Evolutionary conservation across 345 rosid species (phyloP).

Genomic region (Aquilaria malaccensis): DNA sequence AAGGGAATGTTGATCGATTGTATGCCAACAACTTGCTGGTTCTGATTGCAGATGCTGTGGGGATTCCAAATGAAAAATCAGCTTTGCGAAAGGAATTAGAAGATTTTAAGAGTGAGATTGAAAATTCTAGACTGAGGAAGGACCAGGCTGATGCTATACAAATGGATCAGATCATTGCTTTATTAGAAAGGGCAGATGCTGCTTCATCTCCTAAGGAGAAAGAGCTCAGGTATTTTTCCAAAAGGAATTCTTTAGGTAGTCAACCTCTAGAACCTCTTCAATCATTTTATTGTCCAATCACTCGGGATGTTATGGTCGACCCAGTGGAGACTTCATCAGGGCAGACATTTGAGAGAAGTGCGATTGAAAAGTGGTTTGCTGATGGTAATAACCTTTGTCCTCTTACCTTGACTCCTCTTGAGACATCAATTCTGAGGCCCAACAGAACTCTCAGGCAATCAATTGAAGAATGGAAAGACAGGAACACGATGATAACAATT

Average conservation of each 20-base stretch:
- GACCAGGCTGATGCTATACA: constrained; percentile 67
- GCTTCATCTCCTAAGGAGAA: constrained; percentile 49
- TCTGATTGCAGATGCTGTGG: constrained; percentile 55
- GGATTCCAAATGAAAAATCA: constrained; percentile 43
- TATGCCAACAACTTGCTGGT: constrained; percentile 51
- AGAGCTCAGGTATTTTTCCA: constrained; percentile 45
- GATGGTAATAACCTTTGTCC: constrained; percentile 58
- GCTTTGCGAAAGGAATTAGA: constrained; percentile 44
- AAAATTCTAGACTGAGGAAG: constrained; percentile 48
- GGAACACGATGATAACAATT: constrained; percentile 61
- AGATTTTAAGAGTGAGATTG: constrained; percentile 60
- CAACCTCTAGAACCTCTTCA: constrained; percentile 60
- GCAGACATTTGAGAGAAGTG: constrained; percentile 65
- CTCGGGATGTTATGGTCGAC: constrained; percentile 59
- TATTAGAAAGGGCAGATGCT: constrained; percentile 65
- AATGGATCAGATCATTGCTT: constrained; percentile 70
- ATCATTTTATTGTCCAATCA: constrained; percentile 67
- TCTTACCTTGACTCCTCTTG: constrained; percentile 42
- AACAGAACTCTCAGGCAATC: constrained; percentile 64
- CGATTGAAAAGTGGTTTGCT: constrained; percentile 60
- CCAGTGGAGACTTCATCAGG: constrained; percentile 79
- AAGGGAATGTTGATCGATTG: constrained; percentile 49
- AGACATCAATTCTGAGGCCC: constrained; percentile 51
- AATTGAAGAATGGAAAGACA: constrained; percentile 73
- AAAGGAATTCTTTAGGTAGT: constrained; percentile 50